Evolutionary conservation across 225 moss, liverwort and hornwort species (phyloP), one percentile per base, ranked within the genome.

Genomic region (Bryum argenteum): DNA sequence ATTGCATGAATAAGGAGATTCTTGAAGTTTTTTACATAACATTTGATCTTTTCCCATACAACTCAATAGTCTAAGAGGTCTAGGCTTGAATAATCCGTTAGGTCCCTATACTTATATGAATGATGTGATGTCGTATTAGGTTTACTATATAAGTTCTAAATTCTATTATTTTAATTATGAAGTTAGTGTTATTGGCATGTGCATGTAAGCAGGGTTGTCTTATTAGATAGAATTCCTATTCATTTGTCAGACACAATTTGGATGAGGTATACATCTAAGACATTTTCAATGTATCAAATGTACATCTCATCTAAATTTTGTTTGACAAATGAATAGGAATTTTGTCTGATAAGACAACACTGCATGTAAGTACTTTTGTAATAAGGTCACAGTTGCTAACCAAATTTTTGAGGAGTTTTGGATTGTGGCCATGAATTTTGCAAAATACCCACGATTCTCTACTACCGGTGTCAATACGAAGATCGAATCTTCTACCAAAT

Each of bases 401-500:
- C 72, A 66, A n/a, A 47, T 2, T 0, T 2, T 2, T 0, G 45
- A 45, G 48, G 17, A 7, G 1, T 45, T 45, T 45, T 48, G 8
- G 2, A 48, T 15, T 8, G 1, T 66, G 37, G 13, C 38, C 45
- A 15, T 7, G 22, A 45, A 61, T 0, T 21, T 62, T 54, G 67
- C 67, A 67, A 0, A 38, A 61, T 18, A 72, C 67, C 72, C 72
- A 72, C 0, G 72, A 60, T 1, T 55, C 23, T 9, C 18, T 21
- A 67, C 72, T 72, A 20, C 71, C 66, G 0, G 66, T 78, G 59
- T 78, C 71, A 63, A 78, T 40, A 22, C 41, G 8, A 38, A 76
- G 70, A 2, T 47, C 9, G 47, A 22, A 76, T 0, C 0, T 63
- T 47, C 55, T 70, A 12, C 12, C 22, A 4, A 0, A 47, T 0